phyloP scores from a whole-genome alignment of 306 rosid genomes.

The Corylus heterophylla region DNA sequence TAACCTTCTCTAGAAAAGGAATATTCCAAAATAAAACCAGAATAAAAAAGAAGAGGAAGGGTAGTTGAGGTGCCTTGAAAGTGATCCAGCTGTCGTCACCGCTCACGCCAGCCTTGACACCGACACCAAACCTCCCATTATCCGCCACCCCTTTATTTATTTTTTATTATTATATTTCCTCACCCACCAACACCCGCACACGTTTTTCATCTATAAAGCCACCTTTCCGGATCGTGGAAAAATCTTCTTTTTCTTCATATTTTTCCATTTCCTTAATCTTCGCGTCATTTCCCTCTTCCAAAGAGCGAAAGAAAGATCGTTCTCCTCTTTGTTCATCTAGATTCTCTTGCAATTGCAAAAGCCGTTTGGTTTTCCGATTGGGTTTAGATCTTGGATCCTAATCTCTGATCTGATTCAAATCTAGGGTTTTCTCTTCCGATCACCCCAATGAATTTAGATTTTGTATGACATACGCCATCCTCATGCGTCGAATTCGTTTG shows the following conservation, averaged over 20 bases:
- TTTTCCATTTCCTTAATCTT: background rate
- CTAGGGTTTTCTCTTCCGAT: constrained; percentile 13
- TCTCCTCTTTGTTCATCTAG: background rate
- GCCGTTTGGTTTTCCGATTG: background rate
- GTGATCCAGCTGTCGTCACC: constrained; percentile 8
- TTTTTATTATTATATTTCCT: background rate
- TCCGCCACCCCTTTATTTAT: background rate
- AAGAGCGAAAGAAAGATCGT: background rate
- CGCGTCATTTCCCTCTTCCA: background rate
- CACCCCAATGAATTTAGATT: constrained; percentile 38
- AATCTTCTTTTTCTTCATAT: constrained; percentile 25
- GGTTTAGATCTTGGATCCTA: background rate
- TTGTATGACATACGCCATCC: constrained; percentile 40
- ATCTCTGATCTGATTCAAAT: background rate
- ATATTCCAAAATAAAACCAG: too few species aligned
- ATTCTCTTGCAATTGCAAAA: background rate
- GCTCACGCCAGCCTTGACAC: constrained; percentile 32
- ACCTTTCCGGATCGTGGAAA: rapidly evolving
- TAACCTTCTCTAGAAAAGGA: too few species aligned
- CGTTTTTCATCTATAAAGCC: constrained; percentile 13
- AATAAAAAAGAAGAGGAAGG: too few species aligned
- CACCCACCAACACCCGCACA: background rate
- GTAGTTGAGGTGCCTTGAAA: too few species aligned
- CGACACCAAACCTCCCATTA: background rate
- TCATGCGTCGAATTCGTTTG: constrained; percentile 50